Base-by-base conservation (phyloP, 202 grass and related monocot species). In the Tripidium arundinaceum region DNA sequence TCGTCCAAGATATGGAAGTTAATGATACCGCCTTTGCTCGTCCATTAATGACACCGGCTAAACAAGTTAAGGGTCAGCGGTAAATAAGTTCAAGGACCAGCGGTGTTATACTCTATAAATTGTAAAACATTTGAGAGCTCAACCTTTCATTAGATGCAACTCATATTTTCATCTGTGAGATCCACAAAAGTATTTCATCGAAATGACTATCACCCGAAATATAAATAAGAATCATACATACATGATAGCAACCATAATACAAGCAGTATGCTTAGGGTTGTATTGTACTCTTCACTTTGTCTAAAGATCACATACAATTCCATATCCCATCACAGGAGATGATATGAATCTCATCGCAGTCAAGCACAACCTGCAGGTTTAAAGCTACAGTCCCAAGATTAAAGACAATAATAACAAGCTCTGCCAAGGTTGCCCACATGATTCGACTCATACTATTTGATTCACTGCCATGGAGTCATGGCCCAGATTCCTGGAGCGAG, bases 231-330 rank as follows among this genome's bases (percentile, higher is more conserved):
- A 39, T n/a, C 14, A 57, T 83, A 37, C 62, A 58, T 45, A 66
- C 77, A 75, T 25, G 62, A 18, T 79, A 68, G 2, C 42, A 80
- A 22, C 25, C 24, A 69, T 38, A 79, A 62, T 64, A 71, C 47
- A 83, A 22, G 13, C 52, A 87, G 19, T 62, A 14, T 76, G 42
- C n/a, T 81, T 42, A 70, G n/a, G n/a, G n/a, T n/a, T n/a, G n/a
- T n/a, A n/a, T n/a, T n/a, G n/a, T n/a, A n/a, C n/a, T n/a, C n/a
- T n/a, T n/a, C n/a, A n/a, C n/a, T n/a, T n/a, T 19, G 46, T 47
- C 12, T 47, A 37, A 25, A 27, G 26, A 57, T 39, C 22, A 67
- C 65, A 49, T 62, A 25, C 40, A 52, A 76, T 81, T 65, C 38
- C 27, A 39, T 18, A 26, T 3, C 8, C 31, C 43, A 8, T 84